Evolutionary conservation across 768 basidiomycete species (phyloP).

Genomic region (Sporobolomyces roseus): DNA sequence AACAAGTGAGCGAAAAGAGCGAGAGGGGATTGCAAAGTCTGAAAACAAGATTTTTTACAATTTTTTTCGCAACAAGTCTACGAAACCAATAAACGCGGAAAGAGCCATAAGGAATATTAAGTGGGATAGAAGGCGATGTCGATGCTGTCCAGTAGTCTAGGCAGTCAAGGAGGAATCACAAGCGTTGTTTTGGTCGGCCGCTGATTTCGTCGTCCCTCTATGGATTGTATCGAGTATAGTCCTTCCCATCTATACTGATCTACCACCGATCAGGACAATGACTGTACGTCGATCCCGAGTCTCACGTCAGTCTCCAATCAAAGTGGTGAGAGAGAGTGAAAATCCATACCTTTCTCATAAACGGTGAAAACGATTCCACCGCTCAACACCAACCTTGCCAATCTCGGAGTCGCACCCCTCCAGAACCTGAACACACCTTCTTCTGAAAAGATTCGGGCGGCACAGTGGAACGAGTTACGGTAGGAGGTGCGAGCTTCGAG

Average conservation of each 20-base stretch:
- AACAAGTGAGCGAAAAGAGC: too few species aligned
- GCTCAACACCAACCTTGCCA: constrained; percentile 76
- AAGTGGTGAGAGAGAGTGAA: not conserved
- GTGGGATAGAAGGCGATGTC: too few species aligned
- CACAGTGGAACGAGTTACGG: constrained; percentile 91
- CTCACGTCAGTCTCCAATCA: not conserved
- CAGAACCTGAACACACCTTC: constrained; percentile 85
- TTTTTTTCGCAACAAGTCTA: too few species aligned
- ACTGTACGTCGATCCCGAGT: not conserved
- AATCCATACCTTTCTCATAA: constrained; percentile 27
- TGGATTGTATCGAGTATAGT: too few species aligned
- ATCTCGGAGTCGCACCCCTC: constrained; percentile 89
- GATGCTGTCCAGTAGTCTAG: too few species aligned
- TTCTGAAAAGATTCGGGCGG: constrained; percentile 87
- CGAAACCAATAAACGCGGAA: too few species aligned
- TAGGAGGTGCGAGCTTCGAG: constrained; percentile 77
- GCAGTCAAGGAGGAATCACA: too few species aligned
- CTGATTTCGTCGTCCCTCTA: too few species aligned
- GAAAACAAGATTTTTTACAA: too few species aligned
- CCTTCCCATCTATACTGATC: constrained; percentile 28
- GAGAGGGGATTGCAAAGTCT: too few species aligned
- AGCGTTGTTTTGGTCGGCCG: too few species aligned
- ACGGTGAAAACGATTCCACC: constrained; percentile 49
- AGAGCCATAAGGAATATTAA: too few species aligned
- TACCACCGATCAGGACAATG: constrained; percentile 31